Percentiles rank a stretch among this genome's conserved stretches.
Conservation (phyloP, 768 basidiomycete genomes). For the Mycena vitilis region DNA sequence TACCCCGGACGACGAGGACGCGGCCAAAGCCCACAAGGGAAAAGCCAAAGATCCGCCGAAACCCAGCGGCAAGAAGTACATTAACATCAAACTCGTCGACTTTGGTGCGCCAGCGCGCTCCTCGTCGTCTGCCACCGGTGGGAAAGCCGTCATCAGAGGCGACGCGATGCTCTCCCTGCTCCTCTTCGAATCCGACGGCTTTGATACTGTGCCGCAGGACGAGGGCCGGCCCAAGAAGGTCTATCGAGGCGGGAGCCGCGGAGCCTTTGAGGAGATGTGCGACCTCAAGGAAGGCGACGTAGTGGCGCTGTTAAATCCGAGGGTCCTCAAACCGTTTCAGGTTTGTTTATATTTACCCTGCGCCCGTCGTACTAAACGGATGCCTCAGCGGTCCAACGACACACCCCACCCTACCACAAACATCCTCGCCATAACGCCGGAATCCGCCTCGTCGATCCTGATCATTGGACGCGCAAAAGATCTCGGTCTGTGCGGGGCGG, state of each 20-base stretch:
- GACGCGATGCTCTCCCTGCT: conserved; percentile 87
- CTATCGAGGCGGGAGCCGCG: conserved; percentile 90
- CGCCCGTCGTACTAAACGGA: conserved; percentile 3
- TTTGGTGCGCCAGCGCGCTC: conserved; percentile 74
- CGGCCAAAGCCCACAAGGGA: conserved; percentile 39
- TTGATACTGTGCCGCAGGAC: conserved; percentile 65
- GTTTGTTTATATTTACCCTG: conserved; percentile 52
- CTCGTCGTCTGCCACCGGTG: conserved; percentile 65
- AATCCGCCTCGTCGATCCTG: conserved; percentile 82
- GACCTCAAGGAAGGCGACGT: conserved; percentile 92
- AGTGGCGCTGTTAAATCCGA: conserved; percentile 89
- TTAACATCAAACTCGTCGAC: conserved; percentile 87
- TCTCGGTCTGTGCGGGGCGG: conserved; percentile 85
- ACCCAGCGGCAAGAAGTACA: conserved; percentile 79
- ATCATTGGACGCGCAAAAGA: conserved; percentile 89
- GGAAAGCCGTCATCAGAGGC: conserved; percentile 73
- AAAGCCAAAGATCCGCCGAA: conserved; percentile 52
- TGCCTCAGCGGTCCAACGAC: conserved; percentile 56
- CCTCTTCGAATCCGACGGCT: conserved; percentile 88
- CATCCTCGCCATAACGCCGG: conserved; percentile 89
- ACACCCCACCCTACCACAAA: conserved; percentile 83
- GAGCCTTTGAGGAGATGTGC: conserved; percentile 90
- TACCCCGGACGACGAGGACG: conserved; percentile 58
- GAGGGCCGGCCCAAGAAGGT: conserved; percentile 68
- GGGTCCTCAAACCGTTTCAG: conserved; percentile 87